A percentile compares a stretch with the other conserved stretches of the same genome.
Evolutionary conservation across 495 filamentous ascomycete species (phyloP).

Genomic region (Letharia columbiana): DNA sequence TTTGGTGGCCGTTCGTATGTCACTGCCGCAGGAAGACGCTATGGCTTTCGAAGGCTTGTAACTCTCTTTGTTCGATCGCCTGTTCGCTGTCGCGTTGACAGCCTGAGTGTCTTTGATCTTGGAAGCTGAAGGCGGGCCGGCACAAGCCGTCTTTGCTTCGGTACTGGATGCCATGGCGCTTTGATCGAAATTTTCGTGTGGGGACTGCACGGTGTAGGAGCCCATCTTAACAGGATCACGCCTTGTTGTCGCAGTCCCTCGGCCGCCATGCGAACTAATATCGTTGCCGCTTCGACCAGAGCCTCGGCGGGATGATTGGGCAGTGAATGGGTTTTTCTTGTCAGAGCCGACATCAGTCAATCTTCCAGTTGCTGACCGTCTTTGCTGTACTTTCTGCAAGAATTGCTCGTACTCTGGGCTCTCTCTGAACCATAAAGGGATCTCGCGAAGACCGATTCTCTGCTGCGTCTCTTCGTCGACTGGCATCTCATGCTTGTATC

Average conservation of each 20-base stretch:
- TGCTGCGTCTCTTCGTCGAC: slow-evolving; percentile 48
- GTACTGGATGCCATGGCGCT: not conserved
- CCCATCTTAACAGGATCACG: not conserved
- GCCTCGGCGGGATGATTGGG: not conserved
- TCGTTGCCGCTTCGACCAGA: not conserved
- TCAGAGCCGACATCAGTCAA: not conserved
- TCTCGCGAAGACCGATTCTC: slow-evolving; percentile 49
- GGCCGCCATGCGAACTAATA: not conserved
- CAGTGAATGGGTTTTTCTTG: not conserved
- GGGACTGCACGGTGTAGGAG: not conserved
- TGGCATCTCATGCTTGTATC: slow-evolving; percentile 84
- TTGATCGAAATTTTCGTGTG: not conserved
- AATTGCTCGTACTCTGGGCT: not conserved
- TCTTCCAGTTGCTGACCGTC: not conserved
- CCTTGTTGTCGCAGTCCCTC: not conserved
- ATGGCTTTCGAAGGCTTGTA: not conserved
- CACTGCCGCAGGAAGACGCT: not conserved
- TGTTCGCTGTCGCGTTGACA: not conserved
- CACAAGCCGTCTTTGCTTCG: not conserved
- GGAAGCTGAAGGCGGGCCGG: not conserved
- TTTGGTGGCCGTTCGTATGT: not conserved
- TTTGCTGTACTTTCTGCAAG: not conserved
- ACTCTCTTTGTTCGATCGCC: not conserved
- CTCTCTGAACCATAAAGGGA: slow-evolving; percentile 51
- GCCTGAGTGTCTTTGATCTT: not conserved